These are phyloP conservation scores for Neoboletus magnificus DNA, from an alignment of 768 basidiomycete genomes.

Conservation along the genomic window DNA sequence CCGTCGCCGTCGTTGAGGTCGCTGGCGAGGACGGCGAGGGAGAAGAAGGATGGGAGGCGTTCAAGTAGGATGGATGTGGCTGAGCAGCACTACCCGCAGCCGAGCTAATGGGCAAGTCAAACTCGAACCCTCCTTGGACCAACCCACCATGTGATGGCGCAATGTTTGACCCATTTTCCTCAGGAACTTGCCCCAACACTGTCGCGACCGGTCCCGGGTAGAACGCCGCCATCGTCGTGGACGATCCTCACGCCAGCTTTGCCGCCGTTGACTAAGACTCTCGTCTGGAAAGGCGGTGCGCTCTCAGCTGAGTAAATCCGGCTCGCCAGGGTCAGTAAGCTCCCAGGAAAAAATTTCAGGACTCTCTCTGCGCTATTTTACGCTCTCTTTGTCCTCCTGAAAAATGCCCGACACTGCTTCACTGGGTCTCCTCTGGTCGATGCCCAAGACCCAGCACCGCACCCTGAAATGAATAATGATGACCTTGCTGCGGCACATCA, in stretches of 20 bases:
- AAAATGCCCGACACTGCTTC: background rate
- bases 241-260: conserved; percentile 5
- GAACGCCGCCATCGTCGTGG: conserved; percentile 29
- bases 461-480: background rate
- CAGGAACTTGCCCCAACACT: conserved; percentile 48
- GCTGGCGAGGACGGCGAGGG: conserved; percentile 8
- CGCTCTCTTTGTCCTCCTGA: background rate
- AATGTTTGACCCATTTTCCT: conserved; percentile 41
- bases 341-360: background rate
- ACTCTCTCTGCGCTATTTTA: background rate
- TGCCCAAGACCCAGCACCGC: conserved; percentile 11
- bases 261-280: conserved; percentile 13
- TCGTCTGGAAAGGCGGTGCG: conserved; percentile 22
- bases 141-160: conserved; percentile 54
- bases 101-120: conserved; percentile 51
- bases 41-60: conserved; percentile 13
- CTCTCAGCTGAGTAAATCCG: conserved; percentile 16
- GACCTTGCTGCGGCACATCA: background rate
- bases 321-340: conserved; percentile 4
- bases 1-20: conserved; percentile 7
- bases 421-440: background rate
- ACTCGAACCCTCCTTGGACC: conserved; percentile 56
- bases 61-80: conserved; percentile 20
- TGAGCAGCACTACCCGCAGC: conserved; percentile 12
- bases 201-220: conserved; percentile 49